These are phyloP conservation scores for Austroboletus novae-zelandiae DNA, from an alignment of 1,284 basidiomycete genomes.

Conservation along the genomic window DNA sequence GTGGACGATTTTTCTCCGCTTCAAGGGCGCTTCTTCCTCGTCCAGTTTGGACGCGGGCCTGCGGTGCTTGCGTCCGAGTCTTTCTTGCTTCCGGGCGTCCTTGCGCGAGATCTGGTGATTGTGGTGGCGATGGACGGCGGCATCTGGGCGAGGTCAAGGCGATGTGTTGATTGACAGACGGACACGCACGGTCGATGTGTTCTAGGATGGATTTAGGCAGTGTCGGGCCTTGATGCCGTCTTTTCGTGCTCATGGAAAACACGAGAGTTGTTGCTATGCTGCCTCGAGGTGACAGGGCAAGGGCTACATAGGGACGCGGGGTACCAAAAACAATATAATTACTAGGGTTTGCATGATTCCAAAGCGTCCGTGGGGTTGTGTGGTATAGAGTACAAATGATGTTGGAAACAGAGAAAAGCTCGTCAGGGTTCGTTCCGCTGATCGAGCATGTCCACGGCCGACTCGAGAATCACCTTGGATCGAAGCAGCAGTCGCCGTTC, in stretches of 20 bases:
- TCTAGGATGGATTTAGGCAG: slow-evolving; percentile 29
- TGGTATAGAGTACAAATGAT: background rate
- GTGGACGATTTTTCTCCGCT: slow-evolving; percentile 38
- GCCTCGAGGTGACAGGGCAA: too few relatives aligned
- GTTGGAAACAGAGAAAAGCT: background rate
- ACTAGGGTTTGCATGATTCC: background rate
- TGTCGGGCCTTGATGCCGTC: slow-evolving; percentile 14
- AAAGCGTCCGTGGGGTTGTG: background rate
- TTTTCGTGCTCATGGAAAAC: slow-evolving; percentile 15
- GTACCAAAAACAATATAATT: too few relatives aligned
- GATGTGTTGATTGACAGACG: too few relatives aligned
- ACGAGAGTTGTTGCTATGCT: too few relatives aligned
- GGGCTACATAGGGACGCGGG: too few relatives aligned
- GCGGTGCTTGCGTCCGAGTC: slow-evolving; percentile 55
- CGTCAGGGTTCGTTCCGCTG: slow-evolving; percentile 16
- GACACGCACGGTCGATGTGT: slow-evolving; percentile 17
- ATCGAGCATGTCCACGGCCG: slow-evolving; percentile 59
- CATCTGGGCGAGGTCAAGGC: too few relatives aligned
- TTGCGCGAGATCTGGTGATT: slow-evolving; percentile 46
- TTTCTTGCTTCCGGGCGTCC: slow-evolving; percentile 61
- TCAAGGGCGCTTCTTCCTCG: slow-evolving; percentile 22
- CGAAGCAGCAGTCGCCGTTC: slow-evolving; percentile 60
- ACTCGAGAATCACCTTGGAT: slow-evolving; percentile 72
- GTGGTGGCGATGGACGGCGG: too few relatives aligned
- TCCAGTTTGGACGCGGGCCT: slow-evolving; percentile 47